These are phyloP conservation scores for Leishmania arabica DNA, from an alignment of 208 protist genomes.

Conservation along the genomic window DNA sequence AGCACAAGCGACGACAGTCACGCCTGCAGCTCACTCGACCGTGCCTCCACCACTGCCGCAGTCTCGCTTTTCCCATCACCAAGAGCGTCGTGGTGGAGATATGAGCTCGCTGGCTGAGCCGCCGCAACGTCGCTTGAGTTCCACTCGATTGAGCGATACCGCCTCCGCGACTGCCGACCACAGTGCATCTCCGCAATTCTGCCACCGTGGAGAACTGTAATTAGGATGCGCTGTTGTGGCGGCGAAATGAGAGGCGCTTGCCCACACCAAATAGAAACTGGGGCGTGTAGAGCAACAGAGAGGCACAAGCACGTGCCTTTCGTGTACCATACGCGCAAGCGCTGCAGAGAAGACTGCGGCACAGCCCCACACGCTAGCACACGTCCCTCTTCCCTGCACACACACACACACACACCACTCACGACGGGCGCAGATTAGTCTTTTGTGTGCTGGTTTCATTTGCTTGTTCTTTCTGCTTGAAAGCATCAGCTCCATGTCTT, in stretches of 20 bases:
- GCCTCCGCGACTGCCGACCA: constrained; percentile 11
- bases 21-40: constrained; percentile 2
- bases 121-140: constrained; percentile 37
- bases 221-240: neutral
- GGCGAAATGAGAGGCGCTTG: neutral
- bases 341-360: neutral
- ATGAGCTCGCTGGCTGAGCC: constrained; percentile 11
- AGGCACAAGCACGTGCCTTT: neutral
- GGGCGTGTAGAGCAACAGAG: neutral
- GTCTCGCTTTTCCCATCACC: constrained; percentile 27
- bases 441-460: neutral
- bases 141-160: constrained; percentile 6
- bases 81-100: constrained; percentile 2
- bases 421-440: neutral
- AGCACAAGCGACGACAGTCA: neutral
- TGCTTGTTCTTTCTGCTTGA: neutral
- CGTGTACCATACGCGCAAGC: neutral
- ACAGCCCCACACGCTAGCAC: neutral
- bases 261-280: neutral
- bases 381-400: neutral
- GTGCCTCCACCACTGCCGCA: constrained; percentile 31
- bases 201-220: constrained; percentile 11
- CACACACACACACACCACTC: neutral
- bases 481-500: neutral
- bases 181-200: constrained; percentile 14